phyloP scores from a whole-genome alignment of 768 basidiomycete species.

The Aureoboletus auriporus region DNA sequence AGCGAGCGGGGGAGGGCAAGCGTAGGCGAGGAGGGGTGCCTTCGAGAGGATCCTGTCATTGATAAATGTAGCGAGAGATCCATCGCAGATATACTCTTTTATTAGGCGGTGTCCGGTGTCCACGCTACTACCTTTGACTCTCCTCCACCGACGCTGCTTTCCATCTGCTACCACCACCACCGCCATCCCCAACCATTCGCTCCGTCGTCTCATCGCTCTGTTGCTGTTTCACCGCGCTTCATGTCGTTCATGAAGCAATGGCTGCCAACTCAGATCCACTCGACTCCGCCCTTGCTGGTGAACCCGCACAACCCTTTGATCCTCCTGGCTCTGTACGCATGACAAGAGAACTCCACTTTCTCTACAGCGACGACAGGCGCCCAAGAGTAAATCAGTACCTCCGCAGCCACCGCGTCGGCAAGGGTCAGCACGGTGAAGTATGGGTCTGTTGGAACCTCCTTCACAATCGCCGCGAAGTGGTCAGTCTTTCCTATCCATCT shows the following conservation, averaged over 20 bases:
- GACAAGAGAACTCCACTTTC: slow-evolving; percentile 40
- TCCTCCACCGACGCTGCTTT: slow-evolving; percentile 16
- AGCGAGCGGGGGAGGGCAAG: slow-evolving; percentile 12
- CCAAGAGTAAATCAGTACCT: slow-evolving; percentile 83
- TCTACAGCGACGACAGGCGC: slow-evolving; percentile 37
- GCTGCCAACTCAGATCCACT: slow-evolving; percentile 22
- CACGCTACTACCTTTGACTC: slow-evolving; percentile 6
- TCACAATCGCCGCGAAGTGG: slow-evolving; percentile 45
- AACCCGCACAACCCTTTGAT: slow-evolving; percentile 33
- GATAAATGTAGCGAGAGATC: slow-evolving; percentile 12
- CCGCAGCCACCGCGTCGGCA: slow-evolving; percentile 71
- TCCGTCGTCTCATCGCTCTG: slow-evolving; percentile 9
- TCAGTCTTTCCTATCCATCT: slow-evolving; percentile 26
- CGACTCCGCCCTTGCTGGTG: slow-evolving; percentile 32
- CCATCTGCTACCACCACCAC: slow-evolving; percentile 17
- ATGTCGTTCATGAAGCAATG: slow-evolving; percentile 28
- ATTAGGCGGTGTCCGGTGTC: slow-evolving; percentile 32
- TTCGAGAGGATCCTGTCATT: slow-evolving; percentile 11
- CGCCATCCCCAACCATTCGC: slow-evolving; percentile 25
- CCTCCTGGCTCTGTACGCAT: slow-evolving; percentile 46
- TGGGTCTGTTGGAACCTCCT: slow-evolving; percentile 61
- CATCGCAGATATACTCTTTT: slow-evolving; percentile 5
- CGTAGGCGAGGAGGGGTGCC: slow-evolving; percentile 7
- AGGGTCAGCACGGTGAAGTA: slow-evolving; percentile 89
- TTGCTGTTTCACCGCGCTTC: slow-evolving; percentile 12